These are phyloP conservation scores for Blechomonas ayalai DNA, from an alignment of 208 protist genomes.

Conservation along the genomic window DNA sequence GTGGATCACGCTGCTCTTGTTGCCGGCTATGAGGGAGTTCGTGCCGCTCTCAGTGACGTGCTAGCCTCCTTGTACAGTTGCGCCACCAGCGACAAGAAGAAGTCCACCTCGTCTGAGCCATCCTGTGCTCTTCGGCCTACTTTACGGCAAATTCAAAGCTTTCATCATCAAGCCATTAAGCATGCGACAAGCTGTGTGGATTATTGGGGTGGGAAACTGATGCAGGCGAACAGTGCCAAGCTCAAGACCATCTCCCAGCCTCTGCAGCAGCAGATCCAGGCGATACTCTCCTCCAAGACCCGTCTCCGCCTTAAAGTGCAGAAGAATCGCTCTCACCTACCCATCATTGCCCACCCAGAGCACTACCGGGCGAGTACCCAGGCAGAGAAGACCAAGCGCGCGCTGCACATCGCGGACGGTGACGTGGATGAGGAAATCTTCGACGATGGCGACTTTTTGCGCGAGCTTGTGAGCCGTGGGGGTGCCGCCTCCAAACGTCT, in stretches of 20 bases:
- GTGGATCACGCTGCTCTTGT: constrained; percentile 6
- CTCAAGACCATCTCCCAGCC: constrained; percentile 67
- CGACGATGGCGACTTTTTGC: constrained; percentile 74
- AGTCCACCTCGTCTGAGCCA: neutral
- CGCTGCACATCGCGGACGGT: constrained; percentile 59
- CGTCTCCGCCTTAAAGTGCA: constrained; percentile 60
- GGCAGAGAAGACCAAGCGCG: constrained; percentile 40
- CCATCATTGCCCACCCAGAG: constrained; percentile 63
- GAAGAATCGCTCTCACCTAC: constrained; percentile 59
- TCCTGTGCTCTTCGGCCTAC: constrained; percentile 1
- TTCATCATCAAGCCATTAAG: constrained; percentile 31
- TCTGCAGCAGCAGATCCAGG: constrained; percentile 64
- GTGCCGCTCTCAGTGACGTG: constrained; percentile 5
- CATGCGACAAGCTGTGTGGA: constrained; percentile 43
- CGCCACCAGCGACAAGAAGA: neutral
- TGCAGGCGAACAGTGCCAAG: constrained; percentile 42
- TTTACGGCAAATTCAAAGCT: constrained; percentile 16
- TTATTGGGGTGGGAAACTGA: constrained; percentile 70
- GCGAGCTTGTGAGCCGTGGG: constrained; percentile 66
- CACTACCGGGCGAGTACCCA: constrained; percentile 30
- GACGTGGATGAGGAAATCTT: constrained; percentile 78
- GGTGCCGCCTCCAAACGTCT: constrained; percentile 34
- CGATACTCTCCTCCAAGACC: constrained; percentile 42
- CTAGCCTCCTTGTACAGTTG: constrained; percentile 8
- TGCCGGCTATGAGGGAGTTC: constrained; percentile 3